Evolutionary conservation across 1,284 basidiomycete species (phyloP).

Genomic region (Cryptococcus hybrid): DNA sequence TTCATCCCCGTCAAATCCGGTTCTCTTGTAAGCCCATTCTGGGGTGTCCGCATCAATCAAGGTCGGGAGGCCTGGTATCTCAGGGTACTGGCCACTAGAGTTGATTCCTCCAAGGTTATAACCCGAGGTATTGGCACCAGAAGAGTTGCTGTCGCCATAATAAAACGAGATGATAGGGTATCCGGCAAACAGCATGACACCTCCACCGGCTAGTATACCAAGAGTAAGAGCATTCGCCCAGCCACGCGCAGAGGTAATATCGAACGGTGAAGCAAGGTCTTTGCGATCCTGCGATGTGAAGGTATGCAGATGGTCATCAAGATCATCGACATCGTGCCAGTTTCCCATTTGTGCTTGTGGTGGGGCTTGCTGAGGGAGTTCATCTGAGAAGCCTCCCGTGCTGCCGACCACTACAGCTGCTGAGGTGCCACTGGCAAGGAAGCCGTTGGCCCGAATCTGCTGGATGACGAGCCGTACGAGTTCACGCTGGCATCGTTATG

Average conservation of each 20-base stretch:
- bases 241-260: slow-evolving; percentile 39
- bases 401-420: too few species aligned
- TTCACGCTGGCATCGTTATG: too few species aligned
- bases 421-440: slow-evolving; percentile 43
- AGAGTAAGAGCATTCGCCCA: slow-evolving; percentile 58
- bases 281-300: slow-evolving; percentile 37
- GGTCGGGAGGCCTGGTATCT: slow-evolving; percentile 58
- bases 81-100: slow-evolving; percentile 63
- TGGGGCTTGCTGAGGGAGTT: neutral
- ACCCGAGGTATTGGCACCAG: slow-evolving; percentile 44
- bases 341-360: neutral
- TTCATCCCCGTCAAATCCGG: slow-evolving; percentile 62
- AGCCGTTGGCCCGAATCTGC: slow-evolving; percentile 27
- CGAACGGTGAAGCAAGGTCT: slow-evolving; percentile 50
- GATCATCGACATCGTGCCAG: slow-evolving; percentile 43
- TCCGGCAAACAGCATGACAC: slow-evolving; percentile 67
- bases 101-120: slow-evolving; percentile 75
- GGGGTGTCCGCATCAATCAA: slow-evolving; percentile 71
- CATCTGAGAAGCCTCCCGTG: neutral
- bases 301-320: slow-evolving; percentile 62
- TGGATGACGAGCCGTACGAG: too few species aligned
- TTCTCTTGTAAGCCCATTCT: slow-evolving; percentile 56
- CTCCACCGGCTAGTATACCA: slow-evolving; percentile 47
- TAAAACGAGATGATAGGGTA: slow-evolving; percentile 71
- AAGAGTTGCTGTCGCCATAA: slow-evolving; percentile 39